These are phyloP conservation scores for Rhazya stricta DNA, from an alignment of 257 asterid species.

Conservation along the genomic window DNA sequence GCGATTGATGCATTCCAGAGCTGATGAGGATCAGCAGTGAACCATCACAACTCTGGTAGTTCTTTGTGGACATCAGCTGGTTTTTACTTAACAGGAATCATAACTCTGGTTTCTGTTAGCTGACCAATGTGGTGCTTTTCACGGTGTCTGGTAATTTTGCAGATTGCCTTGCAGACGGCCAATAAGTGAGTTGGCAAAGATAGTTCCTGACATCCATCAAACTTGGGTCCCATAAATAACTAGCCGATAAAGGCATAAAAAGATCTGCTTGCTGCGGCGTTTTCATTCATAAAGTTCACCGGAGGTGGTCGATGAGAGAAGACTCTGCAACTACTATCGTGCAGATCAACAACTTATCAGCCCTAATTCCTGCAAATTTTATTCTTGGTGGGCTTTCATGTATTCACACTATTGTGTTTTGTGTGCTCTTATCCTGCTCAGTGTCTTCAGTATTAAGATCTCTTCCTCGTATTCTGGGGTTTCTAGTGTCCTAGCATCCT, in stretches of 20 bases:
- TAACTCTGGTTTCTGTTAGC: conserved; percentile 1
- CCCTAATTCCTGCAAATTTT: not conserved
- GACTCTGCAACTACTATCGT: not conserved
- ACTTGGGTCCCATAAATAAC: not conserved
- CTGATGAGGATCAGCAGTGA: conserved; percentile 38
- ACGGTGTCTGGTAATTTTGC: not conserved
- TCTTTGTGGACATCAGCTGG: conserved; percentile 6
- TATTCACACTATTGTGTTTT: not conserved
- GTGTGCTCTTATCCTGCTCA: conserved; percentile 1
- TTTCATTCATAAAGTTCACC: not conserved
- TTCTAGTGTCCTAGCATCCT: not conserved
- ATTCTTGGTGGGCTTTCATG: conserved; percentile 1
- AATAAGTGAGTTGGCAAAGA: not conserved
- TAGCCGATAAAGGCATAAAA: not conserved
- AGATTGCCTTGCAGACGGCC: conserved; percentile 1
- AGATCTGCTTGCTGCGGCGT: not conserved
- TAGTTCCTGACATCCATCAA: not conserved
- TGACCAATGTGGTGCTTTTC: conserved; percentile 2
- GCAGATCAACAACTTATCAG: not conserved
- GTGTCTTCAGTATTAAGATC: not conserved
- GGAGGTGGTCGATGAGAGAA: not conserved
- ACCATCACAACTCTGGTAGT: conserved; percentile 17
- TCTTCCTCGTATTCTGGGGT: not conserved
- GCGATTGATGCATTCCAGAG: conserved; percentile 47
- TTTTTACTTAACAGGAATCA: conserved; percentile 2